Base-by-base conservation (phyloP, 345 rosid genomes). In the Salix viminalis region DNA sequence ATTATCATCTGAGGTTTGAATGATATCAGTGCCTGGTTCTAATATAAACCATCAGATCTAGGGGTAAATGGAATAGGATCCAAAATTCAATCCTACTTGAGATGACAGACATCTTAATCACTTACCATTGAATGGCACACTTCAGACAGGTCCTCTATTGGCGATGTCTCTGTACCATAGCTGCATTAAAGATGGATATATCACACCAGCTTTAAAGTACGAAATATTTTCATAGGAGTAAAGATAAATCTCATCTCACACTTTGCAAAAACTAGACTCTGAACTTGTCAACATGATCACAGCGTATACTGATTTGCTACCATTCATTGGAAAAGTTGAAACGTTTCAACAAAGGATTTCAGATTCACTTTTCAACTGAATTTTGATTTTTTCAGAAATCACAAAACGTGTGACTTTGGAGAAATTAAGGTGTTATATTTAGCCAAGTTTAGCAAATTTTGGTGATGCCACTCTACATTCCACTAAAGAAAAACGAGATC, bases 71-170 rank as follows among this genome's bases (percentile, higher is more conserved):
- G 52, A 46, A 46, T 14, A 46, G 52, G 18, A 36, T 6, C 30
- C 4, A 7, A 18, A 52, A 18, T 0, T 23, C 23, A 34, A 52
- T 30, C 44, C 58, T 26, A 14, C 30, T 15, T n/a, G 21, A 61
- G 32, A 65, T 41, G 14, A 28, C 26, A 77, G 15, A 74, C 15
- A 37, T 80, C 61, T 67, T 54, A 76, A 76, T 65, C 56, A 85
- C 92, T 86, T 78, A 90, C 98, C 87, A 85, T 69, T 50, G 92
- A 77, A 77, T 92, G 94, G 79, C 98, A 94, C 77, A 94, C 89
- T 75, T 91, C 97, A 37, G 97, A 89, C 72, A 92, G 83, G 78
- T 94, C 97, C 42, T 73, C 89, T 9, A 94, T 73, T 0, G 97
- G 97, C 44, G 92, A 89, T 50, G 87, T 79, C 87, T 92, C 88